Percentiles rank a stretch among this genome's conserved stretches.
These are phyloP conservation scores for Cocos nucifera DNA, from an alignment of 176 grass and related monocot species.

Conservation along the genomic window DNA sequence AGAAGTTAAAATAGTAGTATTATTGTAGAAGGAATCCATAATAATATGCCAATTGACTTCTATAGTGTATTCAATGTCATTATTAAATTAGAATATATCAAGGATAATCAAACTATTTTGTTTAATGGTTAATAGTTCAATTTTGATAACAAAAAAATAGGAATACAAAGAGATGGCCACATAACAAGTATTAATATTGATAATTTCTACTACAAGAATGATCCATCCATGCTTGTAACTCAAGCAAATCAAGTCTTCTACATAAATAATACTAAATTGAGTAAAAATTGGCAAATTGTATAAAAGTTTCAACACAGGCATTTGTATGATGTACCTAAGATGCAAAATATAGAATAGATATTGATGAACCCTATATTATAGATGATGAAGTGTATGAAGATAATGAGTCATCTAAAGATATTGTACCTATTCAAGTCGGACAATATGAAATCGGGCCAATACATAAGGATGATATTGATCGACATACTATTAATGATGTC, in stretches of 20 bases:
- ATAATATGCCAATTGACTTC: too few species aligned
- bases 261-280: neutral
- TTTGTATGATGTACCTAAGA: neutral
- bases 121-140: neutral
- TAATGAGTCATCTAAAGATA: too few species aligned
- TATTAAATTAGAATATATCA: slow-evolving; percentile 4
- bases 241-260: neutral
- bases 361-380: too few species aligned
- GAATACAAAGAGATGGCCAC: neutral
- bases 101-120: neutral
- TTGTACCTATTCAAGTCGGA: too few species aligned
- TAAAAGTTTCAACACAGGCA: neutral
- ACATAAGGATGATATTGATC: too few species aligned
- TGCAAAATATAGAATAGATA: too few species aligned
- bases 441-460: too few species aligned
- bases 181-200: slow-evolving; percentile 6
- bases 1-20: neutral
- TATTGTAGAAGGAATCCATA: too few species aligned
- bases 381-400: too few species aligned
- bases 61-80: neutral
- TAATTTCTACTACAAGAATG: neutral
- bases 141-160: neutral
- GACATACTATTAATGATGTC: too few species aligned
- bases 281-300: neutral
- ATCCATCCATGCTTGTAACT: neutral